Evolutionary conservation across 345 rosid species (phyloP).

Genomic region (Pelargonium nanum): DNA sequence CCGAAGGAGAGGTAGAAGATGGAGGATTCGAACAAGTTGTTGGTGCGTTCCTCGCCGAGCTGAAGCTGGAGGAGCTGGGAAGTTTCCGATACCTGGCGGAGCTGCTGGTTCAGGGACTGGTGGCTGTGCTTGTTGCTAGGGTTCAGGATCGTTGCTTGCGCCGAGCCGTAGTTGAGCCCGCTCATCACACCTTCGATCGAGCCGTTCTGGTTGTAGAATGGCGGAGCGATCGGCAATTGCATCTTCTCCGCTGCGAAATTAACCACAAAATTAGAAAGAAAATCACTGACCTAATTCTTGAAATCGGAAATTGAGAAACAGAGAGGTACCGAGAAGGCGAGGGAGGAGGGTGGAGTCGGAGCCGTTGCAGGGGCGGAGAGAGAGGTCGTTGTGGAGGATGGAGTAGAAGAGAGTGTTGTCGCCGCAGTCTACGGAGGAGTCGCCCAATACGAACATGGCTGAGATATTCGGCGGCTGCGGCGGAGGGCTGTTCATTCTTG

Average conservation of each 20-base stretch:
- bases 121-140: slow-evolving; percentile 19
- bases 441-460: slow-evolving; percentile 49
- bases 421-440: slow-evolving; percentile 65
- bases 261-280: neutral
- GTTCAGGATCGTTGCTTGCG: slow-evolving; percentile 44
- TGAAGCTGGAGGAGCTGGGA: slow-evolving; percentile 45
- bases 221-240: slow-evolving; percentile 23
- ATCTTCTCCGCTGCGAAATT: slow-evolving; percentile 39
- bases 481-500: neutral
- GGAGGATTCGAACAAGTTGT: slow-evolving; percentile 30
- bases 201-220: slow-evolving; percentile 47
- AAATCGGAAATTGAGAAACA: neutral
- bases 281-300: neutral
- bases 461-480: slow-evolving; percentile 7
- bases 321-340: slow-evolving; percentile 38
- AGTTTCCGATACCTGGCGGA: slow-evolving; percentile 52
- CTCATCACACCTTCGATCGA: slow-evolving; percentile 25
- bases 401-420: slow-evolving; percentile 45
- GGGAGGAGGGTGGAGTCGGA: slow-evolving; percentile 44
- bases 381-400: slow-evolving; percentile 32
- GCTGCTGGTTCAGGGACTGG: slow-evolving; percentile 57
- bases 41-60: slow-evolving; percentile 20
- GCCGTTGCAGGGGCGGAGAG: slow-evolving; percentile 49
- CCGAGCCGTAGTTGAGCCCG: slow-evolving; percentile 52
- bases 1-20: slow-evolving; percentile 60